These are phyloP conservation scores for Acrodontium crateriforme DNA, from an alignment of 2,329 filamentous ascomycete species.

Conservation along the genomic window DNA sequence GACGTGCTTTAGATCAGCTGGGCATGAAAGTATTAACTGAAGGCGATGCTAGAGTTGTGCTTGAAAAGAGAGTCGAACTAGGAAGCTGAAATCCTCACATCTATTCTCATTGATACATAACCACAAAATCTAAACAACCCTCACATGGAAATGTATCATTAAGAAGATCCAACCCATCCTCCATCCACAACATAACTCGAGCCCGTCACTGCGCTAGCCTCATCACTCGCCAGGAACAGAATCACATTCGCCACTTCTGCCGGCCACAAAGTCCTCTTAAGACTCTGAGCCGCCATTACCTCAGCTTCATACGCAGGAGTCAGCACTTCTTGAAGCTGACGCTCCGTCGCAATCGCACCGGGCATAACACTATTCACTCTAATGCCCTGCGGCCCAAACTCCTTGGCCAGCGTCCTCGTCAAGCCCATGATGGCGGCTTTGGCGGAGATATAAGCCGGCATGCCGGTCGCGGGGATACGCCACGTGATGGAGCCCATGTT, in stretches of 20 bases:
- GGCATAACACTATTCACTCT: slow-evolving; percentile 20
- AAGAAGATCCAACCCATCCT: slow-evolving; percentile 16
- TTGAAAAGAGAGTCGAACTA: slow-evolving; percentile 53
- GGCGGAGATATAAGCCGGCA: slow-evolving; percentile 15
- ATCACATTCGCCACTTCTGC: slow-evolving; percentile 18
- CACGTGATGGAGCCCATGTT: slow-evolving; percentile 16
- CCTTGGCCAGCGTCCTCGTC: slow-evolving; percentile 16
- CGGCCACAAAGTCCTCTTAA: slow-evolving; percentile 18
- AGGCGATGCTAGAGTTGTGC: slow-evolving; percentile 49
- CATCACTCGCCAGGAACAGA: slow-evolving; percentile 19
- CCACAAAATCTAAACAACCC: no score
- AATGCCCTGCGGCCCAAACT: slow-evolving; percentile 15
- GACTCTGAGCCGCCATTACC: slow-evolving; percentile 17
- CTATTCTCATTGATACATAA: no score
- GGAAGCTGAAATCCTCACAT: slow-evolving; percentile 8
- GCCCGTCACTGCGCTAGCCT: slow-evolving; percentile 19
- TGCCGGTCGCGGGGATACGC: slow-evolving; percentile 14
- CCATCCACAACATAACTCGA: slow-evolving; percentile 20
- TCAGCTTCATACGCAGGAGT: slow-evolving; percentile 16
- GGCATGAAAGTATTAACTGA: slow-evolving; percentile 48
- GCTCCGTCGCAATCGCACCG: slow-evolving; percentile 18
- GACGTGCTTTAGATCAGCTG: slow-evolving; percentile 46
- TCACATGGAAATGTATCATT: no score
- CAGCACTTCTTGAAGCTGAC: slow-evolving; percentile 19
- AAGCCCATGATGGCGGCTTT: slow-evolving; percentile 18